Evolutionary conservation across 768 basidiomycete genomes (phyloP), one percentile per base, ranked within the genome.

Genomic region (Gelatoporia subvermispora): DNA sequence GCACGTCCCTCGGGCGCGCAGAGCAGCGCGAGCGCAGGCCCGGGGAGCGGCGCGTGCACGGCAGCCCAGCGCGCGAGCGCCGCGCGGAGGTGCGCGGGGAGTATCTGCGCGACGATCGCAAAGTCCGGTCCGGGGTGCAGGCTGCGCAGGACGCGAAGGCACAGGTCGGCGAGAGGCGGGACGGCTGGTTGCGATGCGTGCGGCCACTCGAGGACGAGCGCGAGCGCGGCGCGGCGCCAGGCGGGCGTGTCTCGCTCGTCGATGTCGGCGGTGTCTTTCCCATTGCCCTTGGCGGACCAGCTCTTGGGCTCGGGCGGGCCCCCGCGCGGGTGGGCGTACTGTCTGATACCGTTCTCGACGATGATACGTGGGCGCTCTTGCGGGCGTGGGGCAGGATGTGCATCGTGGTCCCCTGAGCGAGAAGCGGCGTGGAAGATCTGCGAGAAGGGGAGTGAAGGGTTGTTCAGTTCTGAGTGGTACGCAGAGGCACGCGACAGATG

Each of bases 31-130:
- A 88, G 68, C 47, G 76, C 75, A 18, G 66, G 59, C 45, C 63
- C 69, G 4, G 73, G 66, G 17, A 88, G 65, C 2, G 88, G 87
- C 1, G 66, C 61, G 46, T 81, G 72, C 11, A 86, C 63, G 21
- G 84, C 79, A 5, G 76, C 67, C 52, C 81, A 73, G 3, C 83
- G 77, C 24, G 87, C 66, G 16, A 87, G 68, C 25, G 72, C 72
- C 28, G 77, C 76, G 18, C 79, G 73, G 17, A 88, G 71, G 58
- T 87, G 84, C 1, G 67, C 60, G 0, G 84, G 80, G 13, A 89
- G 68, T 50, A 66, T 74, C 0, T 76, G 72, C 2, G 72, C 67
- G 39, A 84, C 60, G 21, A 73, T 65, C 4, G 59, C 40, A 3
- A 63, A 67, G 8, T 72, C 59, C 8, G 49, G 41, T 24, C 49